Conservation (phyloP, 805 yeast genomes). For the Myxozyma sirexii region DNA sequence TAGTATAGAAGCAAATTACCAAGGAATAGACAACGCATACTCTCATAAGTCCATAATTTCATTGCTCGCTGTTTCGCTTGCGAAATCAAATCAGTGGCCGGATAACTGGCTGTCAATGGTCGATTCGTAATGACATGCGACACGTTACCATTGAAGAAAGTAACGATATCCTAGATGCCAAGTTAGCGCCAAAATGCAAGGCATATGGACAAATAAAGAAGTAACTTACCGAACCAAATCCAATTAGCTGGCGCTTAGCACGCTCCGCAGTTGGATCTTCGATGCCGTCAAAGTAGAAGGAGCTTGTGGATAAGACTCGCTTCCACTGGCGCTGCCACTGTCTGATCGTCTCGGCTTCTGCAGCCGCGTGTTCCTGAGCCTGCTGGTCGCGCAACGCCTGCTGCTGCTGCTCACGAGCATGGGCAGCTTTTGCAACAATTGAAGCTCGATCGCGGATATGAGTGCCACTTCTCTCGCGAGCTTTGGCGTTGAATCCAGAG, state of each 20-base stretch:
- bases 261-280: conserved; percentile 41
- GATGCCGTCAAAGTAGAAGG: conserved; percentile 61
- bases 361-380: conserved; percentile 1
- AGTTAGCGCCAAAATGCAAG: conserved; percentile 10
- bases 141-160: conserved; percentile 61
- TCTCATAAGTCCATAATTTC: conserved; percentile 87
- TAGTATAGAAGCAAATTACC: neutral
- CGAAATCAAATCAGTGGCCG: conserved; percentile 60
- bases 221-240: conserved; percentile 41
- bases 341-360: conserved; percentile 22
- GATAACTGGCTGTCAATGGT: conserved; percentile 49
- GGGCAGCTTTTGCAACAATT: neutral
- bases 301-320: conserved; percentile 59
- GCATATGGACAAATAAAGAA: conserved; percentile 50
- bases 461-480: conserved; percentile 2
- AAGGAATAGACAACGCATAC: conserved; percentile 13
- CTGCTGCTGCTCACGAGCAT: conserved; percentile 4
- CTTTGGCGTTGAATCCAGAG: neutral
- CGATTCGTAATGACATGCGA: conserved; percentile 81
- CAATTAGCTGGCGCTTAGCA: conserved; percentile 37
- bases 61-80: conserved; percentile 62
- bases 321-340: conserved; percentile 69
- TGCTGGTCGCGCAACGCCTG: conserved; percentile 10
- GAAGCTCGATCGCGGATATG: conserved; percentile 7
- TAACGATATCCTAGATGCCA: conserved; percentile 47